These are phyloP conservation scores for Phlebiopsis gigantea DNA, from an alignment of 768 basidiomycete genomes.

Conservation along the genomic window DNA sequence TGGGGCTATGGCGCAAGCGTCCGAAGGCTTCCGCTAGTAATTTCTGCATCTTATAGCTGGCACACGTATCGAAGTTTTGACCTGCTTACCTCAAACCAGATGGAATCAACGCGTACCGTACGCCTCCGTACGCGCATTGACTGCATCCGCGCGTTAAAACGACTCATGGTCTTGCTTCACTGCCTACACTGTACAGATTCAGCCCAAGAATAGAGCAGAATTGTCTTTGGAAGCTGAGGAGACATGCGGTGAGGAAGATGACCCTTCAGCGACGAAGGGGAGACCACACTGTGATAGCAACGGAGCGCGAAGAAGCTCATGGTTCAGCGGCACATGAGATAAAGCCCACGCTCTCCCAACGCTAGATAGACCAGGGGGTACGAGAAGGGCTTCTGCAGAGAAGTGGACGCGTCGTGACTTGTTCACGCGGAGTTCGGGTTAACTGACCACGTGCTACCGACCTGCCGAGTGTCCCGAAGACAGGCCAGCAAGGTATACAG, in stretches of 20 bases:
- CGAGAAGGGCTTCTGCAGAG: conserved; percentile 1
- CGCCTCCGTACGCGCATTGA: background rate
- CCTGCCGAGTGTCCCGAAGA: background rate
- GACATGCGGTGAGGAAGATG: conserved; percentile 9
- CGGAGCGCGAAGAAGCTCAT: background rate
- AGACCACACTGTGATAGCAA: conserved; percentile 11
- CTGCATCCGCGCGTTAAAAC: background rate
- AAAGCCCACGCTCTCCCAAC: background rate
- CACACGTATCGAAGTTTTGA: background rate
- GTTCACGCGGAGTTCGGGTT: background rate
- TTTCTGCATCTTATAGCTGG: conserved; percentile 1
- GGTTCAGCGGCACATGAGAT: background rate
- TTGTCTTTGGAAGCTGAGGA: background rate
- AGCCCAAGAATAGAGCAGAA: background rate
- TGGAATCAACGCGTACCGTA: background rate
- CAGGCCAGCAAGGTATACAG: conserved; percentile 6
- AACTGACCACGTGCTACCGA: conserved; percentile 1
- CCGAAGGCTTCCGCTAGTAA: background rate
- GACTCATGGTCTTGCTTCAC: background rate
- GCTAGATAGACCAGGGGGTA: background rate
- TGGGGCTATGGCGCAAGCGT: background rate
- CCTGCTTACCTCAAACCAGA: background rate
- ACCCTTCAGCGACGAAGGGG: background rate
- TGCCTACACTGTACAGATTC: background rate
- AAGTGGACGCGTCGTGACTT: background rate